Percentiles rank a stretch among this genome's conserved stretches.
Conservation (phyloP, 2,329 filamentous ascomycete species). For the Aureobasidium pullulans region DNA sequence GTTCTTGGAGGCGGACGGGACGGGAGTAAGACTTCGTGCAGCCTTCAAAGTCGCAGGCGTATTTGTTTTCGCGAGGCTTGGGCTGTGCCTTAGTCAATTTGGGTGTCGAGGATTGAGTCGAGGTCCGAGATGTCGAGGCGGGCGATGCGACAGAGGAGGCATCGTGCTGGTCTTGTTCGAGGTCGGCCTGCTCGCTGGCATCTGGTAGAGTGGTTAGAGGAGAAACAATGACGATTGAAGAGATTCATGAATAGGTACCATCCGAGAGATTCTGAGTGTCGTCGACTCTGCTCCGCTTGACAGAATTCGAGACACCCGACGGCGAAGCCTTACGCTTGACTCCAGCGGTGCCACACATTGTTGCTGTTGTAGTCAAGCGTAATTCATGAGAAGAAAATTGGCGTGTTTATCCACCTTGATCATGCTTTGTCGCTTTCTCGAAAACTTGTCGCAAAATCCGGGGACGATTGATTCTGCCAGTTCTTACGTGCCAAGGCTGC, state of each 20-base stretch:
- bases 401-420: conserved; percentile 4
- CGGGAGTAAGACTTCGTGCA: conserved; percentile 85
- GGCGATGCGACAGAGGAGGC: not conserved
- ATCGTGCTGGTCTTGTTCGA: not conserved
- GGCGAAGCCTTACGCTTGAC: not conserved
- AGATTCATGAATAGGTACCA: not conserved
- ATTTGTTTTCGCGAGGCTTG: conserved; percentile 60
- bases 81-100: conserved; percentile 25
- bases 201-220: not conserved
- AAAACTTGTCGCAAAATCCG: not conserved
- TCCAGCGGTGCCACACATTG: not conserved
- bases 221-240: not conserved
- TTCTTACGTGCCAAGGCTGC: not conserved
- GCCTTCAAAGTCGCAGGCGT: conserved; percentile 63
- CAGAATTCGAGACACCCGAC: no score
- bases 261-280: not conserved
- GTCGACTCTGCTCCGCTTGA: not conserved
- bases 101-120: conserved; percentile 23
- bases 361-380: not conserved
- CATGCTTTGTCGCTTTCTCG: not conserved
- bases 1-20: conserved; percentile 69
- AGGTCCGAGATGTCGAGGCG: conserved; percentile 14
- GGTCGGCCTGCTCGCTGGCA: not conserved
- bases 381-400: not conserved
- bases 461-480: not conserved